phyloP scores from a whole-genome alignment of 169 alveolate species.

The Plasmodium gonderi region DNA sequence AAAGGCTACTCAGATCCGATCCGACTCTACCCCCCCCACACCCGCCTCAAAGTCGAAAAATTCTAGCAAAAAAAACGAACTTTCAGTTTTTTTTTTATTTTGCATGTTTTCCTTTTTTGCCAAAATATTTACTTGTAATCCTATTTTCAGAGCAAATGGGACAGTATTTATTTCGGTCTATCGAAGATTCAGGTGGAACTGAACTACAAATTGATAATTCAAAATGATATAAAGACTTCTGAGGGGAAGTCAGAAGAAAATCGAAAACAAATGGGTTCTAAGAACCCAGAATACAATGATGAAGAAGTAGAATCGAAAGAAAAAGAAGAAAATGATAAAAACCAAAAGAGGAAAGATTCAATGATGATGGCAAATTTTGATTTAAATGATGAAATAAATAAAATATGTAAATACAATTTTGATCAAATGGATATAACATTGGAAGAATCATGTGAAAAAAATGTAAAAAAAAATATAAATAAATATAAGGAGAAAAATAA shows the following conservation, averaged over 20 bases:
- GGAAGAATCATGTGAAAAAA: background rate
- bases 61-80: too few species aligned
- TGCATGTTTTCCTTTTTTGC: background rate
- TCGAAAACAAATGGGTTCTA: background rate
- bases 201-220: constrained; percentile 16
- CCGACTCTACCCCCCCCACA: too few species aligned
- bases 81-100: background rate
- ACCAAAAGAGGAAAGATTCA: background rate
- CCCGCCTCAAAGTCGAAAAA: too few species aligned
- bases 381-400: constrained; percentile 17
- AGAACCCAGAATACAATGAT: background rate
- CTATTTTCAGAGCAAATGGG: constrained; percentile 57
- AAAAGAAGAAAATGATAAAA: background rate
- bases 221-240: background rate
- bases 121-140: background rate
- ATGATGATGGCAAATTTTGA: background rate
- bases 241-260: background rate
- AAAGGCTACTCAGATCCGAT: too few species aligned
- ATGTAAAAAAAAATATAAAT: background rate
- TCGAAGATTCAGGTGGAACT: constrained; percentile 55
- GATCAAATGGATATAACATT: background rate
- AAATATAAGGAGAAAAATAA: constrained; percentile 15
- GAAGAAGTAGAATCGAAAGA: background rate
- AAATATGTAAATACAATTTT: constrained; percentile 26
- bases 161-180: constrained; percentile 52